Evolutionary conservation across 2,329 filamentous ascomycete species (phyloP).

Genomic region (Chaetomium strumarium): DNA sequence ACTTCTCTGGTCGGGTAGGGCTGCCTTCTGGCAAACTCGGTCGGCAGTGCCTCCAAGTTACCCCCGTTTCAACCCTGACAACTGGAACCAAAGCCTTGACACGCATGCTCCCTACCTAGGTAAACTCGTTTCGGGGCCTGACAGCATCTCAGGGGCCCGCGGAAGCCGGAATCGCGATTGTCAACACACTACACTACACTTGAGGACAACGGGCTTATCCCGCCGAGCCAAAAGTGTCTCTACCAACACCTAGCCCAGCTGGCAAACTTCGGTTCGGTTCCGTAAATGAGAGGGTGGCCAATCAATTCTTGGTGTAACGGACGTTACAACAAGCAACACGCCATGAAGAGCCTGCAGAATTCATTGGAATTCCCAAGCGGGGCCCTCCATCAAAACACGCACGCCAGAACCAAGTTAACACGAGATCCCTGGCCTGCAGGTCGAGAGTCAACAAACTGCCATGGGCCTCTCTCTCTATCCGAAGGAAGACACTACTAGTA

Average conservation of each 20-base stretch:
- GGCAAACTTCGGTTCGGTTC: slow-evolving; percentile 5
- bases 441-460: background rate
- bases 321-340: slow-evolving; percentile 9
- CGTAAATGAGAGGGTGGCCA: slow-evolving; percentile 1
- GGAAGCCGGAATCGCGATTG: too few species aligned
- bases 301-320: background rate
- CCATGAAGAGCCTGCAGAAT: background rate
- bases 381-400: background rate
- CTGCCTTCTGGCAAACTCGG: too few species aligned
- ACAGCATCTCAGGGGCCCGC: too few species aligned
- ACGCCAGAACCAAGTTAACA: background rate
- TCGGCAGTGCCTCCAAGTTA: too few species aligned
- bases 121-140: too few species aligned
- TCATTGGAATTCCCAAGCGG: background rate
- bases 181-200: too few species aligned
- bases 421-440: background rate
- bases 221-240: background rate
- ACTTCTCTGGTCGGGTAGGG: too few species aligned
- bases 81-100: too few species aligned
- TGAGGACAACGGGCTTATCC: background rate
- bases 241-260: background rate
- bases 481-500: background rate
- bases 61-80: too few species aligned
- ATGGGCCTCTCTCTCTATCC: background rate
- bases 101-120: too few species aligned